Conservation (phyloP, 352 stramenopile genomes). For the Globisporangium okanoganense region DNA sequence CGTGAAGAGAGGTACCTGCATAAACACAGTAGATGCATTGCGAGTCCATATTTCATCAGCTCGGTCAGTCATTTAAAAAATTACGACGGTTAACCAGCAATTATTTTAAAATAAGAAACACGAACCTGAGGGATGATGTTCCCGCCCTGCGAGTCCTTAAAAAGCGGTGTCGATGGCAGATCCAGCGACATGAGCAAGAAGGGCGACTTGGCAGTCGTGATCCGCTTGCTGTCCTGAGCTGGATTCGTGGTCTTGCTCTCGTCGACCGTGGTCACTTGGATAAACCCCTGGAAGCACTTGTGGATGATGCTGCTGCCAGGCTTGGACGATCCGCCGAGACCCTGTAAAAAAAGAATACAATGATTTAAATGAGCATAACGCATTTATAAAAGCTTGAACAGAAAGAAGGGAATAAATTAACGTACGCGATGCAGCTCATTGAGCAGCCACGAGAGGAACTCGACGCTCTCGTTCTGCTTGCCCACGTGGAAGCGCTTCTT, state of each 20-base stretch:
- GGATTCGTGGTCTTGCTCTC: constrained; percentile 35
- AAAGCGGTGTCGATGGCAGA: constrained; percentile 97
- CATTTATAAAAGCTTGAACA: too few relatives aligned
- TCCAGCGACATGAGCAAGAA: constrained; percentile 95
- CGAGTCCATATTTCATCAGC: background rate
- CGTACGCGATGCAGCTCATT: constrained; percentile 91
- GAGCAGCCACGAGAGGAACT: constrained; percentile 97
- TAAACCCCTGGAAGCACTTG: constrained; percentile 94
- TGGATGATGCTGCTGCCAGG: constrained; percentile 92
- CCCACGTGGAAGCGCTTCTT: constrained; percentile 97
- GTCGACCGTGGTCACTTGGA: constrained; percentile 90
- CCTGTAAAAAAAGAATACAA: constrained; percentile 25
- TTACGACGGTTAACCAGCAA: background rate
- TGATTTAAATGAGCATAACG: background rate
- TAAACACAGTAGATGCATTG: background rate
- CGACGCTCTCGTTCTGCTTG: constrained; percentile 91
- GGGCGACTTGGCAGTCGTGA: constrained; percentile 45
- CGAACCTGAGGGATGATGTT: constrained; percentile 95
- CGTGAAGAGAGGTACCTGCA: constrained; percentile 94
- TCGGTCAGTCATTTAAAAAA: background rate
- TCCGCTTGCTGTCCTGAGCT: constrained; percentile 27
- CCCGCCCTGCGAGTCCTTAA: constrained; percentile 96
- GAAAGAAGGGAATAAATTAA: too few relatives aligned
- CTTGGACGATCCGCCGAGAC: constrained; percentile 81
- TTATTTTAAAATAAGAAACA: background rate